Evolutionary conservation across 2,329 filamentous ascomycete species (phyloP).

Genomic region (Cordyceps sp.): DNA sequence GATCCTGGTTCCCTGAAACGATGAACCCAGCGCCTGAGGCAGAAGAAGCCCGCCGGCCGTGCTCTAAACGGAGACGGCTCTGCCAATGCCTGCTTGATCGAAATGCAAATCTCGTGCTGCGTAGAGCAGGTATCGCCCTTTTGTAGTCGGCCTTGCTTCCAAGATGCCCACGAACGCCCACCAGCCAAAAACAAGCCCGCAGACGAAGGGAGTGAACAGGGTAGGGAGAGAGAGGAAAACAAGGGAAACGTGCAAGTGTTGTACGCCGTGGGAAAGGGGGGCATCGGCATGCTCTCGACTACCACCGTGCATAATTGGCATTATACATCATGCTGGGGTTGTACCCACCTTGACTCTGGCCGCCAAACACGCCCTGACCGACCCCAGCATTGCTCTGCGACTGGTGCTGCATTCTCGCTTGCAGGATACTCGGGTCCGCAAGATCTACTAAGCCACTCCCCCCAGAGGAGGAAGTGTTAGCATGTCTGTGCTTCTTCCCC

Average conservation of each 20-base stretch:
- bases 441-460: slow-evolving; percentile 99
- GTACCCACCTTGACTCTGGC: slow-evolving; percentile 90
- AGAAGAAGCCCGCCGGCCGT: slow-evolving; percentile 9
- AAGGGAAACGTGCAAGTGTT: not conserved
- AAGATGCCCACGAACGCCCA: slow-evolving; percentile 13
- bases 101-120: slow-evolving; percentile 13
- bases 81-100: slow-evolving; percentile 11
- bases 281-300: slow-evolving; percentile 9
- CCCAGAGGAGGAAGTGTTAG: slow-evolving; percentile 99
- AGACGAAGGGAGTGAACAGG: slow-evolving; percentile 4
- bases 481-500: slow-evolving; percentile 99
- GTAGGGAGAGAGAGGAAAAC: slow-evolving; percentile 4
- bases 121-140: slow-evolving; percentile 9
- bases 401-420: slow-evolving; percentile 88
- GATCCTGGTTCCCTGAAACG: slow-evolving; percentile 9
- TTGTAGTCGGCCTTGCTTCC: slow-evolving; percentile 6
- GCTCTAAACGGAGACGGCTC: slow-evolving; percentile 8
- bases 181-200: slow-evolving; percentile 4
- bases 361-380: slow-evolving; percentile 79
- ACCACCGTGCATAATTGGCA: slow-evolving; percentile 56
- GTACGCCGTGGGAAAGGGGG: slow-evolving; percentile 2
- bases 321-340: slow-evolving; percentile 73
- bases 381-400: slow-evolving; percentile 66
- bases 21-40: slow-evolving; percentile 14
- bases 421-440: slow-evolving; percentile 99